Percentiles rank a stretch among this genome's conserved stretches.
phyloP scores from a whole-genome alignment of 1,284 basidiomycete species.

The Pseudozyma sp. region DNA sequence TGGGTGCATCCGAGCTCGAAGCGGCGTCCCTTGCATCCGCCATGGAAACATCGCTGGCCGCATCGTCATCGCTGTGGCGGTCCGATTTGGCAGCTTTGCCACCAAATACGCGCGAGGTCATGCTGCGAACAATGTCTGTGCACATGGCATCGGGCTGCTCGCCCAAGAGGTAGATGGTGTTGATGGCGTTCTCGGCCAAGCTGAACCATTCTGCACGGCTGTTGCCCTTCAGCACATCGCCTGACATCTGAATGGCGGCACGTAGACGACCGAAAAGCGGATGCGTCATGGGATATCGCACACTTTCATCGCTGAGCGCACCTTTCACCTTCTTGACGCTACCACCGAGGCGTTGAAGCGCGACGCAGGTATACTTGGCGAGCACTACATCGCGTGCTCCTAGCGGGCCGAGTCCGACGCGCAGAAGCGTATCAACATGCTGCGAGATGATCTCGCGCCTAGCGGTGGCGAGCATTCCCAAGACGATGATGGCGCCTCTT shows the following conservation, averaged over 20 bases:
- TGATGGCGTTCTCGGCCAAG: conserved; percentile 94
- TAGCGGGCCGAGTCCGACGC: conserved; percentile 85
- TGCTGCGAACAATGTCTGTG: conserved; percentile 81
- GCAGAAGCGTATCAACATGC: conserved; percentile 84
- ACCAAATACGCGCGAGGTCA: conserved; percentile 80
- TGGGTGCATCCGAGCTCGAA: conserved; percentile 20
- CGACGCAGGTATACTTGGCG: conserved; percentile 92
- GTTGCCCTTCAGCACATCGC: conserved; percentile 36
- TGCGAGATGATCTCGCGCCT: conserved; percentile 86
- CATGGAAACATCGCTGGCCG: conserved; percentile 43
- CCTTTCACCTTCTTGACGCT: conserved; percentile 97
- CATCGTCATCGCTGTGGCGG: conserved; percentile 25
- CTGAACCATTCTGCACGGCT: conserved; percentile 75
- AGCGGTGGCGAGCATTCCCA: conserved; percentile 93
- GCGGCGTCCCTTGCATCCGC: conserved; percentile 23
- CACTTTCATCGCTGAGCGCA: conserved; percentile 81
- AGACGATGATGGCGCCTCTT: conserved; percentile 90
- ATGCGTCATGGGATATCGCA: conserved; percentile 88
- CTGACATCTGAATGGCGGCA: conserved; percentile 71
- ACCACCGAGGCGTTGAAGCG: conserved; percentile 89
- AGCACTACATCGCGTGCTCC: conserved; percentile 83
- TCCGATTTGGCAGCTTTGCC: conserved; percentile 31
- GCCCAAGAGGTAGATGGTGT: conserved; percentile 92
- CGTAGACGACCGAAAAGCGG: conserved; percentile 86
- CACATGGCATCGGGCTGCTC: conserved; percentile 92